Conservation (phyloP, 305 asterid species). For the Fraxinus sp. region DNA sequence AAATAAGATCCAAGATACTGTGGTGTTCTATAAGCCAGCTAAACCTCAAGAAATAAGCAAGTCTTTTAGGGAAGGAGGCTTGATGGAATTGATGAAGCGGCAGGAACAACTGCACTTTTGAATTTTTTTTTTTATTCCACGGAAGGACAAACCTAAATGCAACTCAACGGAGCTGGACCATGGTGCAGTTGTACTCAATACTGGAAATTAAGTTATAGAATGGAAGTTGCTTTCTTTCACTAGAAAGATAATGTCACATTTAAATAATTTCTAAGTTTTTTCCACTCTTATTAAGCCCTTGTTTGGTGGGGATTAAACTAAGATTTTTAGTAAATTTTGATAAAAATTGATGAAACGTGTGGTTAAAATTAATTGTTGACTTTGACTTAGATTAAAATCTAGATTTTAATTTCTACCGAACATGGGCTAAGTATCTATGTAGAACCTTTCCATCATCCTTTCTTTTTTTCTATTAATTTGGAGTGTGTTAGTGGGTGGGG, state of each 20-base stretch:
- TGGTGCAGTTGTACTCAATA: background rate
- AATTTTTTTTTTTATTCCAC: no score
- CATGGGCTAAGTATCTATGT: background rate
- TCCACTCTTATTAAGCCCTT: background rate
- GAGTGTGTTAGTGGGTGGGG: background rate
- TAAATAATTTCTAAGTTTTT: background rate
- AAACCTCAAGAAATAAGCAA: background rate
- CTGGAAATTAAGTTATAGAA: background rate
- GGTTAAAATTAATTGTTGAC: no score
- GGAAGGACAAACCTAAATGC: background rate
- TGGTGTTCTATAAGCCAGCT: background rate
- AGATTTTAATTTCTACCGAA: no score
- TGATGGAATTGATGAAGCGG: background rate
- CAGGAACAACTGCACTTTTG: background rate
- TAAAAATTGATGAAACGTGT: no score
- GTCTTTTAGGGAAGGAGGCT: background rate
- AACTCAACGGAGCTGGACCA: background rate
- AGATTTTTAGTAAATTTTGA: no score
- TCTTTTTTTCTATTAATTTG: background rate
- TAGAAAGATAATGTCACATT: background rate
- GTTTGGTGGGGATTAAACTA: no score
- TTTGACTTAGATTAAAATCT: no score
- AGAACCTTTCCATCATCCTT: background rate
- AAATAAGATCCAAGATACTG: background rate
- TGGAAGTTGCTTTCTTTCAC: background rate